Conservation (phyloP, 1,284 basidiomycete genomes). For the Heliocybe sulcata region DNA sequence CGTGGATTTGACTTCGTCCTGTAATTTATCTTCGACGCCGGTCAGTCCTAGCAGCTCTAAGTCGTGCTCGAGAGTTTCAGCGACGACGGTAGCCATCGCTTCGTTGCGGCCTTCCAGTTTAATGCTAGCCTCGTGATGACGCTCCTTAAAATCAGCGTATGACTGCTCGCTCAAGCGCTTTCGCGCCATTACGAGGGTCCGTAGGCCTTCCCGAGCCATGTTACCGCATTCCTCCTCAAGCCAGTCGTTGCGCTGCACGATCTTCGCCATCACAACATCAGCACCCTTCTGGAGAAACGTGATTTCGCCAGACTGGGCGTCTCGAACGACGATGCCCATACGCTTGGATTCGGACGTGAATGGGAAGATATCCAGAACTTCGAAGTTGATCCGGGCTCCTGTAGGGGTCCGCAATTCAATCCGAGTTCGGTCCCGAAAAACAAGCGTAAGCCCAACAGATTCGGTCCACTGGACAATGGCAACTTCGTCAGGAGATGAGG, state of each 20-base stretch:
- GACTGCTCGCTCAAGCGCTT: constrained; percentile 67
- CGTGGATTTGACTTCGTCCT: constrained; percentile 94
- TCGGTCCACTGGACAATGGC: constrained; percentile 99
- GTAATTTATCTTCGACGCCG: constrained; percentile 97
- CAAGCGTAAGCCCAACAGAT: constrained; percentile 86
- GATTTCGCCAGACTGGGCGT: constrained; percentile 69
- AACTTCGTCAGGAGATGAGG: constrained; percentile 97
- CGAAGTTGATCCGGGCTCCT: constrained; percentile 62
- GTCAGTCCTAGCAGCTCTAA: constrained; percentile 91
- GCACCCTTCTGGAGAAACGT: constrained; percentile 96
- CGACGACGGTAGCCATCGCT: constrained; percentile 72
- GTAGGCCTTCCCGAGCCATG: constrained; percentile 95
- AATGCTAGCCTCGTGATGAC: constrained; percentile 76
- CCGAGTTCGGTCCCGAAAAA: constrained; percentile 81
- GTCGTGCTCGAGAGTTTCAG: constrained; percentile 79
- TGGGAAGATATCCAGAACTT: constrained; percentile 93
- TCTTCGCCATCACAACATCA: constrained; percentile 92
- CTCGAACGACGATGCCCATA: constrained; percentile 96
- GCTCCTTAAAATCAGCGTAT: constrained; percentile 71
- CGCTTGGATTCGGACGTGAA: constrained; percentile 98
- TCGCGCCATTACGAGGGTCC: constrained; percentile 89
- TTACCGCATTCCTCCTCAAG: constrained; percentile 98
- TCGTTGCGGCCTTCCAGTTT: constrained; percentile 76
- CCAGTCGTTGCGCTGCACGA: constrained; percentile 98
- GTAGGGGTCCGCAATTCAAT: constrained; percentile 75